Percentiles rank a stretch among this genome's conserved stretches.
Conservation (phyloP, 768 basidiomycete species). For the Russula sp. region DNA sequence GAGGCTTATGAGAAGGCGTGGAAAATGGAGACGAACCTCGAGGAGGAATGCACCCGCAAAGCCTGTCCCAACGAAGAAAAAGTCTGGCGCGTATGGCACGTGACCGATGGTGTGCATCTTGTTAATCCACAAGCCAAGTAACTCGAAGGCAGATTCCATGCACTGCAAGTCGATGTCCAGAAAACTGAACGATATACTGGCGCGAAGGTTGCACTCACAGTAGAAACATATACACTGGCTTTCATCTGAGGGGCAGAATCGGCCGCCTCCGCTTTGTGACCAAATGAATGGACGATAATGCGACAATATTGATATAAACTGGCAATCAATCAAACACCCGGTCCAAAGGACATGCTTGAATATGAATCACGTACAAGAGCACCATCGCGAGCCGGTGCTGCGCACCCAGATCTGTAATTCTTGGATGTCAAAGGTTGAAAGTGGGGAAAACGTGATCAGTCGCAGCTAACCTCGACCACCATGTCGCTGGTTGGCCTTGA, state of each 20-base stretch:
- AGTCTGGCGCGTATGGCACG: constrained; percentile 20
- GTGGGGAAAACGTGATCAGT: not conserved
- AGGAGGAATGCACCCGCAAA: constrained; percentile 23
- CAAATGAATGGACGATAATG: constrained; percentile 21
- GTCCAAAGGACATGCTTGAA: not conserved
- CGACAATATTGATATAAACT: constrained; percentile 23
- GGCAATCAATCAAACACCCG: not conserved
- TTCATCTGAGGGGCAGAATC: not conserved
- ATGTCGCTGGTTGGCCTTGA: constrained; percentile 1
- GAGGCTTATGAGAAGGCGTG: not conserved
- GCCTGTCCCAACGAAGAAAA: constrained; percentile 24
- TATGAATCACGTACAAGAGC: constrained; percentile 15
- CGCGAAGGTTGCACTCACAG: constrained; percentile 1
- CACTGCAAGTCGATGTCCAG: constrained; percentile 13
- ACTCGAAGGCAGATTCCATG: constrained; percentile 13
- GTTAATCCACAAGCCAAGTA: constrained; percentile 20
- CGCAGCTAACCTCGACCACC: constrained; percentile 6
- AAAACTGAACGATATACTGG: not conserved
- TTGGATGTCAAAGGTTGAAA: not conserved
- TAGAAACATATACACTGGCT: constrained; percentile 12
- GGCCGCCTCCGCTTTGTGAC: constrained; percentile 13
- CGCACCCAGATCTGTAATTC: constrained; percentile 9
- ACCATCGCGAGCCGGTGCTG: constrained; percentile 19
- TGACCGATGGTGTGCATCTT: constrained; percentile 15
- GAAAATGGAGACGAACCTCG: constrained; percentile 9